A percentile compares a stretch with the other conserved stretches of the same genome.
Evolutionary conservation across 2,329 filamentous ascomycete genomes (phyloP).

Genomic region (Pezicula neosporulosa): DNA sequence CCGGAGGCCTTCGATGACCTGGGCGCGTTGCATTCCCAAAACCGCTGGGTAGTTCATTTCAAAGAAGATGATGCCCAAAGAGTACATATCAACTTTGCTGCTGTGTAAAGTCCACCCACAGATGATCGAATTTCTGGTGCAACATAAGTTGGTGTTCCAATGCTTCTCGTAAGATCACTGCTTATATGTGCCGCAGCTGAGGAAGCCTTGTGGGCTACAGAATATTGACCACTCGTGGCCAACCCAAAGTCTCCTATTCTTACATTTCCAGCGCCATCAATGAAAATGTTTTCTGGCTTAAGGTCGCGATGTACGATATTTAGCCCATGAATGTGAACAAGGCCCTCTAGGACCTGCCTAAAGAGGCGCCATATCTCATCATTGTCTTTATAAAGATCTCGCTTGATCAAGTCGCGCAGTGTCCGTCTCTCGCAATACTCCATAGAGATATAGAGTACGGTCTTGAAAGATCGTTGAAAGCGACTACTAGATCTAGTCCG

Average conservation of each 20-base stretch:
- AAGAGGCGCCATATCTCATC: conserved; percentile 88
- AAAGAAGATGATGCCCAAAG: conserved; percentile 94
- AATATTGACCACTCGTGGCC: conserved; percentile 81
- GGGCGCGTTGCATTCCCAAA: conserved; percentile 59
- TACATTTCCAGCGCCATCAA: conserved; percentile 84
- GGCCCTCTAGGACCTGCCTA: conserved; percentile 83
- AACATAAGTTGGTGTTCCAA: conserved; percentile 83
- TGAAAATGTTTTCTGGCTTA: conserved; percentile 97
- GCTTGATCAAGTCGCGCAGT: conserved; percentile 79
- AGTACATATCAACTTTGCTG: conserved; percentile 98
- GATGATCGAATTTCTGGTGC: conserved; percentile 85
- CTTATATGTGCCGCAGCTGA: conserved; percentile 17
- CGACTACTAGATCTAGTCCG: conserved; percentile 25
- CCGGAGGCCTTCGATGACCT: conserved; percentile 65
- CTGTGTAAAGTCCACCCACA: conserved; percentile 77
- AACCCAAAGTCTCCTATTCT: conserved; percentile 97
- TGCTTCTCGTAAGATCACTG: conserved; percentile 66
- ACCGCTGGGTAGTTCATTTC: conserved; percentile 83
- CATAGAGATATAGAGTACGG: conserved; percentile 95
- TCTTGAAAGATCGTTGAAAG: conserved; percentile 55
- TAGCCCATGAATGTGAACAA: conserved; percentile 84
- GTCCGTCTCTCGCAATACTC: conserved; percentile 93
- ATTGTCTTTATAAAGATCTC: conserved; percentile 68
- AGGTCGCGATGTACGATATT: conserved; percentile 95
- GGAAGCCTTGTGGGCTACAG: conserved; percentile 48